Percentiles rank a stretch among this genome's conserved stretches.
phyloP scores from a whole-genome alignment of 2,329 filamentous ascomycete genomes.

The Botrytis elliptica region DNA sequence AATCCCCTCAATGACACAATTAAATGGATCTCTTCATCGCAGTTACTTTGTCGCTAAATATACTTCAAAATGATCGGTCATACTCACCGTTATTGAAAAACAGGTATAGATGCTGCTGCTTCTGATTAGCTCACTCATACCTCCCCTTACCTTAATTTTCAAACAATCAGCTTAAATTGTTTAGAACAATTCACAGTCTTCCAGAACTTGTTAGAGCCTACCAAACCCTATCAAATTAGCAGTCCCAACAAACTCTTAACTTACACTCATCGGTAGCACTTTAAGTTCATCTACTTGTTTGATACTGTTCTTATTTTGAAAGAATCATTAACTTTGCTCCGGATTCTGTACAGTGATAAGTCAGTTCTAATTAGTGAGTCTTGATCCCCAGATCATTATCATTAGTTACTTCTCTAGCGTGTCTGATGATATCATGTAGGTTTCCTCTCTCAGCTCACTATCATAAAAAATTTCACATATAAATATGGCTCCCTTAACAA shows the following conservation, averaged over 20 bases:
- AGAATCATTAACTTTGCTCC: background rate
- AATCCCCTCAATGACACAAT: background rate
- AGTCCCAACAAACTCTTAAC: background rate
- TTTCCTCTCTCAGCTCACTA: background rate
- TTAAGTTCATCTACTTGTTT: background rate
- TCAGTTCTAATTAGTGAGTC: background rate
- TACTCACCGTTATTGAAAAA: background rate
- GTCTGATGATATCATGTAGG: background rate
- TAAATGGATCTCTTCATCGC: background rate
- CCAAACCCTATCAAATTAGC: too few relatives aligned
- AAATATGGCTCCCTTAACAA: background rate
- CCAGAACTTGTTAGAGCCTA: background rate
- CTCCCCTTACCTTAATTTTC: background rate
- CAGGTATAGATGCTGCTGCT: background rate
- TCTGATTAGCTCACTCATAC: background rate
- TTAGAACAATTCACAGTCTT: background rate
- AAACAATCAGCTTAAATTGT: background rate
- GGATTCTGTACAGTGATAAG: background rate
- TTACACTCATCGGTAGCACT: background rate
- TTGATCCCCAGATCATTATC: rapidly evolving
- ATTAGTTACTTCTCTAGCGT: background rate
- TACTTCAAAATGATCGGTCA: background rate
- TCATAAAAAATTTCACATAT: background rate
- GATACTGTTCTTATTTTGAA: background rate
- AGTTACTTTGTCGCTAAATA: background rate